A percentile compares a stretch with the other conserved stretches of the same genome.
phyloP scores from a whole-genome alignment of 805 yeast species.

The Candida takata region DNA sequence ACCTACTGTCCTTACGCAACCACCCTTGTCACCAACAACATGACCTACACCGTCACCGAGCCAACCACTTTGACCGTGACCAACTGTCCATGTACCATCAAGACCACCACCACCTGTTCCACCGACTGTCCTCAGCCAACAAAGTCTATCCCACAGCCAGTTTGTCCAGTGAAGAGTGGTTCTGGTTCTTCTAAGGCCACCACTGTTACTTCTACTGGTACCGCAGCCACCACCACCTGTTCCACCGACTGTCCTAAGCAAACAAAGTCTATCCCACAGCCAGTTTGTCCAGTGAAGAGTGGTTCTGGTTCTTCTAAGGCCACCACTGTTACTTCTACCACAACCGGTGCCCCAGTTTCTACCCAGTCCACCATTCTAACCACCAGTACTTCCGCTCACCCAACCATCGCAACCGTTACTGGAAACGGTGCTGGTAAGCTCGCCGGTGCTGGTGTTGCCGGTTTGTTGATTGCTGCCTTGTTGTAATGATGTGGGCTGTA shows the following conservation, averaged over 20 bases:
- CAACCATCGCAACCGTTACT: neutral
- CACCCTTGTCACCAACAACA: conserved; percentile 52
- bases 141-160: neutral
- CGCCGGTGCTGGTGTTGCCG: conserved; percentile 2
- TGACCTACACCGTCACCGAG: conserved; percentile 67
- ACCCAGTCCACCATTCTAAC: neutral
- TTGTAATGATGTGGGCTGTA: neutral
- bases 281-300: neutral
- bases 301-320: neutral
- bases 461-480: conserved; percentile 1
- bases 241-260: neutral
- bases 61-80: conserved; percentile 82
- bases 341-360: neutral
- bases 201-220: neutral
- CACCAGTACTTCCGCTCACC: neutral
- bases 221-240: neutral
- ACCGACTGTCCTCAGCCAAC: neutral
- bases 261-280: neutral
- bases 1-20: conserved; percentile 83
- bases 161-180: neutral
- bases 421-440: neutral
- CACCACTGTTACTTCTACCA: neutral
- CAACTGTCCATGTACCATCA: conserved; percentile 78
- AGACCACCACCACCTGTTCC: conserved; percentile 1
- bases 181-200: neutral